These are phyloP conservation scores for Apiotrichum akiyoshidainum DNA, from an alignment of 1,284 basidiomycete species.

Conservation along the genomic window DNA sequence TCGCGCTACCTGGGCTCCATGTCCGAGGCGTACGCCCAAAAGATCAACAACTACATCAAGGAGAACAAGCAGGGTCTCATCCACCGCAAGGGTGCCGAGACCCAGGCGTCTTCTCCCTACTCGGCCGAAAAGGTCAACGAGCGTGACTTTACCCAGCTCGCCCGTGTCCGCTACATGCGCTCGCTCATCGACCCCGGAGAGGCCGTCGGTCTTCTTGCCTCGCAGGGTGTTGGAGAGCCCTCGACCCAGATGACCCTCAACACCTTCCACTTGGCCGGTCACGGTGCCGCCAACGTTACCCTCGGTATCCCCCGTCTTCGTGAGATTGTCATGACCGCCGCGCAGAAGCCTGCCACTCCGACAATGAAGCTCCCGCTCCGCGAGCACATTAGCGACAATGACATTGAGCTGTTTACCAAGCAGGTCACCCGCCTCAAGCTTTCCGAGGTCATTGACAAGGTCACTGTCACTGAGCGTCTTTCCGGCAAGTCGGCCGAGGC, in stretches of 20 bases:
- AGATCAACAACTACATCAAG: slow-evolving; percentile 76
- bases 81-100: slow-evolving; percentile 54
- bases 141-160: slow-evolving; percentile 70
- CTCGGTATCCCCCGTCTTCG: slow-evolving; percentile 97
- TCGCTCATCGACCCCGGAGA: slow-evolving; percentile 96
- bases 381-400: slow-evolving; percentile 55
- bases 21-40: slow-evolving; percentile 85
- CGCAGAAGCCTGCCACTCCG: slow-evolving; percentile 92
- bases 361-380: slow-evolving; percentile 90
- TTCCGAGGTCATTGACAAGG: slow-evolving; percentile 82
- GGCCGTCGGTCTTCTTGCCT: slow-evolving; percentile 94
- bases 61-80: slow-evolving; percentile 74
- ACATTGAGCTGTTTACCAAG: slow-evolving; percentile 82
- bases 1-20: slow-evolving; percentile 80
- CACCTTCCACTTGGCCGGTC: slow-evolving; percentile 99
- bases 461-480: slow-evolving; percentile 77
- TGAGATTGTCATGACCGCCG: slow-evolving; percentile 99
- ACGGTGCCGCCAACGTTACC: slow-evolving; percentile 98
- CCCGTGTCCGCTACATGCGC: slow-evolving; percentile 87
- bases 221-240: slow-evolving; percentile 97
- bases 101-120: slow-evolving; percentile 53
- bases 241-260: slow-evolving; percentile 99
- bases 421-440: slow-evolving; percentile 80
- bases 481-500: slow-evolving; percentile 59
- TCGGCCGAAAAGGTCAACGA: slow-evolving; percentile 45